These are phyloP conservation scores for Penicillium sp. DNA, from an alignment of 2,329 filamentous ascomycete species.

Conservation along the genomic window DNA sequence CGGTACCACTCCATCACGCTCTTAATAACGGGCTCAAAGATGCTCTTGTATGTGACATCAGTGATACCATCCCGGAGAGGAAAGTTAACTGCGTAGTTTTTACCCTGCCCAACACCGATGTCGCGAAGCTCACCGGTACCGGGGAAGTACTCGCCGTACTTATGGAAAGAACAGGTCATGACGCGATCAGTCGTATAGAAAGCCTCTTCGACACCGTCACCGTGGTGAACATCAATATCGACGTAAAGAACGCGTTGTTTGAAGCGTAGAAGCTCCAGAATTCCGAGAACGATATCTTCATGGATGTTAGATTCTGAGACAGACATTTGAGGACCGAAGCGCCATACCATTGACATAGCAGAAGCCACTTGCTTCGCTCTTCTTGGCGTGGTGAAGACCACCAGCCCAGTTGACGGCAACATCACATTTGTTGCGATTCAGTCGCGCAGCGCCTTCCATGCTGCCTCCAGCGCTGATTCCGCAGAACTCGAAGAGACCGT, in stretches of 20 bases:
- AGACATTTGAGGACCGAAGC: not conserved
- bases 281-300: conserved; percentile 64
- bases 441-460: conserved; percentile 68
- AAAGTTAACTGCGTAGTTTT: conserved; percentile 69
- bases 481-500: conserved; percentile 69
- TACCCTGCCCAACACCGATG: conserved; percentile 66
- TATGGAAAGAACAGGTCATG: conserved; percentile 72
- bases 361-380: conserved; percentile 90
- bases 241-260: conserved; percentile 66
- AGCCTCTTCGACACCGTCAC: conserved; percentile 69
- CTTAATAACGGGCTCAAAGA: conserved; percentile 67
- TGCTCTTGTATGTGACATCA: conserved; percentile 65
- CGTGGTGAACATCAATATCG: conserved; percentile 67
- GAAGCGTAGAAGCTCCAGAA: conserved; percentile 63
- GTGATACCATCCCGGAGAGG: conserved; percentile 69
- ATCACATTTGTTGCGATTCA: conserved; percentile 68
- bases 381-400: conserved; percentile 94
- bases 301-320: conserved; percentile 16
- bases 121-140: conserved; percentile 68
- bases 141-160: conserved; percentile 71
- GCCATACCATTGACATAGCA: conserved; percentile 84
- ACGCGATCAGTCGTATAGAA: conserved; percentile 71
- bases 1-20: conserved; percentile 69
- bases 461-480: conserved; percentile 68
- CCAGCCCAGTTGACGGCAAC: conserved; percentile 84